Conservation (phyloP, 2,329 filamentous ascomycete species). For the Fusarium napiforme region DNA sequence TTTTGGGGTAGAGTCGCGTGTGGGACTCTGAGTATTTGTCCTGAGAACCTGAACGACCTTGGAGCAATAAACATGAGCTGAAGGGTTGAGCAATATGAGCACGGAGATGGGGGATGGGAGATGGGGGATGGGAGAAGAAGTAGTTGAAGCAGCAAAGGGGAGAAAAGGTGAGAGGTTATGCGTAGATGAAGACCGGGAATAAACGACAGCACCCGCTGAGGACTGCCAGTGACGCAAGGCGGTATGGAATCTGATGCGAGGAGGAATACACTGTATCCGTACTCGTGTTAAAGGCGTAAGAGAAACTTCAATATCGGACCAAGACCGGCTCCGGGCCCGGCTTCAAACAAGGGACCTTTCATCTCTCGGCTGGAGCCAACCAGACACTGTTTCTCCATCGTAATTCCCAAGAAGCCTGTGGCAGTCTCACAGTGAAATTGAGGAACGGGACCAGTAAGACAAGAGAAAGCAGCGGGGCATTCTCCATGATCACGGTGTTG, state of each 20-base stretch:
- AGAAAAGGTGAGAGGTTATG: background rate
- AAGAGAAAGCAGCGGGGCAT: constrained; percentile 30
- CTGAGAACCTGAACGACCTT: constrained; percentile 27
- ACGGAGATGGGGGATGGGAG: background rate
- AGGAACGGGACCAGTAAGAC: constrained; percentile 24
- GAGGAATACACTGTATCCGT: constrained; percentile 18
- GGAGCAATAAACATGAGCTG: constrained; percentile 38
- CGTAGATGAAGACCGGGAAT: constrained; percentile 11
- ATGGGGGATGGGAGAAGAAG: constrained; percentile 1
- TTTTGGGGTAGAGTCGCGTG: constrained; percentile 11
- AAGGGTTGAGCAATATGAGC: background rate
- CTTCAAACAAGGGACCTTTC: background rate
- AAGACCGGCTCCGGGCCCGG: constrained; percentile 7
- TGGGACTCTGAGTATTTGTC: constrained; percentile 16
- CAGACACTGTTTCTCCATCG: constrained; percentile 20
- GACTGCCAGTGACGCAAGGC: constrained; percentile 16
- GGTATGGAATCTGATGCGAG: background rate
- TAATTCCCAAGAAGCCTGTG: constrained; percentile 2
- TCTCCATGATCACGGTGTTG: constrained; percentile 29
- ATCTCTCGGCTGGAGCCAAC: constrained; percentile 7
- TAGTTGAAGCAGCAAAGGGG: background rate
- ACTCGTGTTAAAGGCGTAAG: background rate
- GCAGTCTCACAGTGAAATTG: background rate
- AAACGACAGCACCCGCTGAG: constrained; percentile 10
- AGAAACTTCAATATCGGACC: constrained; percentile 29